phyloP scores from a whole-genome alignment of 1,139 yeast species.

The Blastobotrys illinoisensis region DNA sequence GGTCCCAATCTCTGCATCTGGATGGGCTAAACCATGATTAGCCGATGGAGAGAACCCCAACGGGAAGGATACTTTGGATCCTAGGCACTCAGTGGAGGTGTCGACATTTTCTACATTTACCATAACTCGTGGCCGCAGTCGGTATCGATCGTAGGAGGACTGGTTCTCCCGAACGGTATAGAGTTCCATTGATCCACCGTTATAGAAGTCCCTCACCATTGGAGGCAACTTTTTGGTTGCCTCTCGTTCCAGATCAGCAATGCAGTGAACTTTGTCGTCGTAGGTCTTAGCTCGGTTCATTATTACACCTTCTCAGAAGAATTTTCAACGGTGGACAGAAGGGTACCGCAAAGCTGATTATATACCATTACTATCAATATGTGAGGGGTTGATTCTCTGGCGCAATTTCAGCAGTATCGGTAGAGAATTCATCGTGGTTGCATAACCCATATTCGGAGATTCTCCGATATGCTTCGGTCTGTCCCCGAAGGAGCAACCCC shows the following conservation, averaged over 20 bases:
- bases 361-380: not conserved
- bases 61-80: conserved; percentile 42
- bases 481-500: no score
- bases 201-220: conserved; percentile 31
- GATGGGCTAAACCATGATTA: conserved; percentile 54
- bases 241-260: conserved; percentile 19
- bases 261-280: conserved; percentile 13
- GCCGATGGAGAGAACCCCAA: conserved; percentile 61
- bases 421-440: no score
- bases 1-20: conserved; percentile 49
- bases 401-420: no score
- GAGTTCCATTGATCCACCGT: conserved; percentile 30
- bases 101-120: conserved; percentile 37
- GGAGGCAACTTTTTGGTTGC: conserved; percentile 16
- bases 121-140: conserved; percentile 40
- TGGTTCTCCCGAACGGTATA: conserved; percentile 27
- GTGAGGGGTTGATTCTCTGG: not conserved
- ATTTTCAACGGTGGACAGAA: no score
- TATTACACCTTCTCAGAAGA: not conserved
- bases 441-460: no score
- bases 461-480: not conserved
- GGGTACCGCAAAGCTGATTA: not conserved
- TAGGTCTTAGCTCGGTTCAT: conserved; percentile 14
- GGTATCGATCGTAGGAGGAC: conserved; percentile 23
- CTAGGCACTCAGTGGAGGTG: conserved; percentile 36